Base-by-base conservation (phyloP, 768 basidiomycete genomes). In the Fistulinella prunicolor region DNA sequence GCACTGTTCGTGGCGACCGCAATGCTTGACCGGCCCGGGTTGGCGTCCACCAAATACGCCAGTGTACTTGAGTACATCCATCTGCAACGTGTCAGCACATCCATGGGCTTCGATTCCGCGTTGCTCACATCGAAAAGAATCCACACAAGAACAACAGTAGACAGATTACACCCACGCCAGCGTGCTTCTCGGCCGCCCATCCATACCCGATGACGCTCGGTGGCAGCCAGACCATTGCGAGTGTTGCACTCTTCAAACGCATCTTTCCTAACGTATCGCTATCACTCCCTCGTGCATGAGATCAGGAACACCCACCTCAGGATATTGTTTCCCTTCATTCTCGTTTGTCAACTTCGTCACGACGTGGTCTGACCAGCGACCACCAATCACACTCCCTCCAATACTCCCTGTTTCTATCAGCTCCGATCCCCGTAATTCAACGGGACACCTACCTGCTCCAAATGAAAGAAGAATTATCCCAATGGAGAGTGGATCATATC, bases 41-140 rank as follows among this genome's bases (percentile, higher is more conserved):
- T 96, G 5, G 89, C 81, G 57, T 96, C 92, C 14, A 94, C 89
- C 28, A 94, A 74, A 57, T 93, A 94, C 0, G 92, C 86, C 24
- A 94, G 68, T 0, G 86, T 85, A 42, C 81, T 81, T 14, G 81
- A 68, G 60, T 87, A 86, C 40, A 83, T 80, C 67, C 74, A 74
- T 56, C 78, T 81, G 50, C 3, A 48, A 46, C 22, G 35, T 34
- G 28, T 49, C 45, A 49, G 49, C 32, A 45, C 20, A 21, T 19
- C 17, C 24, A 43, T 21, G 43, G 40, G 14, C 9, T 23, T 24
- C 20, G 23, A 26, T 36, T 26, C 12, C 34, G 22, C 40, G 20
- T 13, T 4, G 63, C 82, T 61, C 51, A 90, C 89, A 89, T 83
- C 8, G 81, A 75, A 51, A 84, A 79, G 59, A 90, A 85, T 13